Evolutionary conservation across 331 rosid species (phyloP).

Genomic region (Malus hybrid): DNA sequence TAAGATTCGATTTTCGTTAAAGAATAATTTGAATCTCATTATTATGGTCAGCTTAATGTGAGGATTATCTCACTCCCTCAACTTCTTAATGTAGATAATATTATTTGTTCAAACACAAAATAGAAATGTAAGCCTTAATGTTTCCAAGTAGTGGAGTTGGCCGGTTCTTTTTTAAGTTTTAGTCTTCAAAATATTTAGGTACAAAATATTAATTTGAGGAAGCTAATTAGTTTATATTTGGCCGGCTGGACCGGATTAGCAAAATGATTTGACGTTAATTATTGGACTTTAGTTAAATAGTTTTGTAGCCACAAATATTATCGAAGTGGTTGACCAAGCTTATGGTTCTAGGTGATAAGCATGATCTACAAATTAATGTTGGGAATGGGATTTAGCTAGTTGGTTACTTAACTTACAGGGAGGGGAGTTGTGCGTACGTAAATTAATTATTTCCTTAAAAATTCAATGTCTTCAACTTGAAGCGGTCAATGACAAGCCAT

Average conservation of each 20-base stretch:
- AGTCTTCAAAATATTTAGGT: no score
- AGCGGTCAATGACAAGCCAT: slow-evolving; percentile 1
- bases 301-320: neutral
- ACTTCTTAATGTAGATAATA: no score
- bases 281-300: neutral
- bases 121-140: no score
- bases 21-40: no score
- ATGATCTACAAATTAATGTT: neutral
- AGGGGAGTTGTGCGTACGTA: neutral
- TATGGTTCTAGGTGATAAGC: neutral
- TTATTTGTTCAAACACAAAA: no score
- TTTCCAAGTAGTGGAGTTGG: no score
- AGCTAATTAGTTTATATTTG: neutral
- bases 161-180: no score
- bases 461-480: neutral
- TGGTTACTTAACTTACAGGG: neutral
- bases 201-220: neutral
- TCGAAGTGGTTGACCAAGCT: slow-evolving; percentile 1
- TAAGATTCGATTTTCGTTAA: no score
- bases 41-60: no score
- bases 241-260: neutral
- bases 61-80: no score
- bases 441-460: neutral
- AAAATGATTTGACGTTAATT: neutral
- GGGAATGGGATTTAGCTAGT: neutral